Conservation (phyloP, 768 basidiomycete species). For the Xerocomus potaroensis region DNA sequence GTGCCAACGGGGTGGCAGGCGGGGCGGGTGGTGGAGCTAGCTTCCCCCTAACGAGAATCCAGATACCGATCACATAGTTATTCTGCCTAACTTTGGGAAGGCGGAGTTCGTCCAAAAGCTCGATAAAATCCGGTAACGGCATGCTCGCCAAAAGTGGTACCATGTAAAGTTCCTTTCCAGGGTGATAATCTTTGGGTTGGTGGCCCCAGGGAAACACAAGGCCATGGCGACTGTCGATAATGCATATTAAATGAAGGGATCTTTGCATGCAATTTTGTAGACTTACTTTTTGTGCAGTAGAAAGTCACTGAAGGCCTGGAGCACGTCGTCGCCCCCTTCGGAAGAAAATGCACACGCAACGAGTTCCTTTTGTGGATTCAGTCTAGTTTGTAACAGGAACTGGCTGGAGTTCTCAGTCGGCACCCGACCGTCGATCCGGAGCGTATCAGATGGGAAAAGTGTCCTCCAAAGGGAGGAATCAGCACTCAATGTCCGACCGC, state of each 20-base stretch:
- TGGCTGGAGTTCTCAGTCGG: slow-evolving; percentile 69
- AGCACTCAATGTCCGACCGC: slow-evolving; percentile 56
- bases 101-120: slow-evolving; percentile 71
- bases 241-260: slow-evolving; percentile 6
- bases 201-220: slow-evolving; percentile 84
- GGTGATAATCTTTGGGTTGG: slow-evolving; percentile 64
- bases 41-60: slow-evolving; percentile 82
- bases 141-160: slow-evolving; percentile 66
- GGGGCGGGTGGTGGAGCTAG: slow-evolving; percentile 44
- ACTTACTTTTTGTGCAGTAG: slow-evolving; percentile 70
- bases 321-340: slow-evolving; percentile 40
- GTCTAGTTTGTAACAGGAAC: slow-evolving; percentile 72
- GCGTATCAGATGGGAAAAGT: slow-evolving; percentile 64
- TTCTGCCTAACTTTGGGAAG: slow-evolving; percentile 60
- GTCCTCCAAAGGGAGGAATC: slow-evolving; percentile 68
- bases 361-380: slow-evolving; percentile 76
- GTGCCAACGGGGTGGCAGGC: slow-evolving; percentile 9
- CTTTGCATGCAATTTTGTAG: slow-evolving; percentile 7
- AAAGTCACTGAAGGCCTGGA: slow-evolving; percentile 61
- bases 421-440: slow-evolving; percentile 83
- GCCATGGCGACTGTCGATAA: slow-evolving; percentile 65
- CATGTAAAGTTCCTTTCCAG: slow-evolving; percentile 85
- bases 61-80: slow-evolving; percentile 75
- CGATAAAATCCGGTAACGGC: slow-evolving; percentile 79
- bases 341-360: slow-evolving; percentile 74